Conservation (phyloP, 768 basidiomycete species). For the Sistotremastrum niveocremeum region DNA sequence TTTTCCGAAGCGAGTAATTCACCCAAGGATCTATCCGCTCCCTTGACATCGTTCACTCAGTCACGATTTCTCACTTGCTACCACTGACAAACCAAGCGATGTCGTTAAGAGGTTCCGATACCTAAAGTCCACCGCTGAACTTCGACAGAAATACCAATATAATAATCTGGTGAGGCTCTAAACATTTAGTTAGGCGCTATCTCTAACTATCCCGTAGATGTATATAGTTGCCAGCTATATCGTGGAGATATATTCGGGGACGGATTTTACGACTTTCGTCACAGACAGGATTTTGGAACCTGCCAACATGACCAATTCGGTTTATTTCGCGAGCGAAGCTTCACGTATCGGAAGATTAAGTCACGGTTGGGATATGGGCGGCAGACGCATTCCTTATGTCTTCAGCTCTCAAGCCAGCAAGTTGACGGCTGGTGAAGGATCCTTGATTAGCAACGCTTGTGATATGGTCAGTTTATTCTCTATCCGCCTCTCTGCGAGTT, state of each 20-base stretch:
- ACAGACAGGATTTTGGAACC: slow-evolving; percentile 27
- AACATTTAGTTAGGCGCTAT: background rate
- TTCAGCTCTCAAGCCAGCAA: slow-evolving; percentile 15
- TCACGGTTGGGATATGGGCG: slow-evolving; percentile 19
- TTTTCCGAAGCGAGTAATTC: slow-evolving; percentile 18
- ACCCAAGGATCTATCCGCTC: background rate
- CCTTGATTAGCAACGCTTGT: slow-evolving; percentile 26
- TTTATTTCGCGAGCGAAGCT: slow-evolving; percentile 23
- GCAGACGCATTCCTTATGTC: slow-evolving; percentile 21
- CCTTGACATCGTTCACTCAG: slow-evolving; percentile 7
- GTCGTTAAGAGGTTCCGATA: slow-evolving; percentile 15
- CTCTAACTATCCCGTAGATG: slow-evolving; percentile 19
- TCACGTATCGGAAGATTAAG: slow-evolving; percentile 17
- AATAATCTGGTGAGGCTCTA: slow-evolving; percentile 21
- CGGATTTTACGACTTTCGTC: slow-evolving; percentile 27
- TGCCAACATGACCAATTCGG: slow-evolving; percentile 27
- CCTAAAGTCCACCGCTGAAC: slow-evolving; percentile 20
- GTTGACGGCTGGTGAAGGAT: slow-evolving; percentile 25
- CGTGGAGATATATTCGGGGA: slow-evolving; percentile 19
- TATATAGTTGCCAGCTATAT: slow-evolving; percentile 22
- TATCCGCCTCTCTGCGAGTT: background rate
- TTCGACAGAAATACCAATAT: slow-evolving; percentile 25
- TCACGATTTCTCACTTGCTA: slow-evolving; percentile 21
- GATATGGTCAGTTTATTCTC: slow-evolving; percentile 26
- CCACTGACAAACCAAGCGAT: slow-evolving; percentile 14